Conservation (phyloP, 2,329 filamentous ascomycete genomes). For the Orbilia ellipsospora region DNA sequence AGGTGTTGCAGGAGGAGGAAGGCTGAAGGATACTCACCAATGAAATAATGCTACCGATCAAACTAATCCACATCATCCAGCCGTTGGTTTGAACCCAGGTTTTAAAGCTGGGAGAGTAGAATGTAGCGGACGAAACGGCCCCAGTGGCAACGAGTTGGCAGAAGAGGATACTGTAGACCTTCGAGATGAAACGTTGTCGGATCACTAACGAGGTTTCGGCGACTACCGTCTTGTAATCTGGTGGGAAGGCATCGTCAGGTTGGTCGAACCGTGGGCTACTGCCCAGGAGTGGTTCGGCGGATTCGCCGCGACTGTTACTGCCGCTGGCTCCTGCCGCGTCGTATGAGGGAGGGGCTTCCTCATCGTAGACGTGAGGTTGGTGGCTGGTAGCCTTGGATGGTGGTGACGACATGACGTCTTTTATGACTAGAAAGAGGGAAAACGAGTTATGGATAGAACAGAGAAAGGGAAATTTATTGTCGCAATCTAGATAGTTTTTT, state of each 20-base stretch:
- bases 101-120: slow-evolving; percentile 83
- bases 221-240: slow-evolving; percentile 87
- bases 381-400: slow-evolving; percentile 44
- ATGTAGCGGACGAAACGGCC: slow-evolving; percentile 82
- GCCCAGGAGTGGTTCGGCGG: slow-evolving; percentile 47
- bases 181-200: slow-evolving; percentile 94
- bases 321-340: slow-evolving; percentile 47
- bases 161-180: slow-evolving; percentile 98
- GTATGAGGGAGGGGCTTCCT: slow-evolving; percentile 52
- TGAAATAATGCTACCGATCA: slow-evolving; percentile 69
- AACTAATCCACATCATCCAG: slow-evolving; percentile 85
- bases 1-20: neutral
- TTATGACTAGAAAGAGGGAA: neutral
- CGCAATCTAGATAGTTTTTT: too few species aligned
- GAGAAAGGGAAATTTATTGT: neutral
- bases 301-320: slow-evolving; percentile 24
- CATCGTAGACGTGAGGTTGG: slow-evolving; percentile 46
- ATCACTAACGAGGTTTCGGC: slow-evolving; percentile 95
- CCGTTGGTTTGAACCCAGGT: slow-evolving; percentile 85
- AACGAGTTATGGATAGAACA: neutral
- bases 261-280: slow-evolving; percentile 32
- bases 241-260: slow-evolving; percentile 49
- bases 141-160: slow-evolving; percentile 89
- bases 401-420: slow-evolving; percentile 37
- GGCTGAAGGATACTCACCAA: slow-evolving; percentile 66